Base-by-base conservation (phyloP, 2,329 filamentous ascomycete species). In the Alternaria infectoria region DNA sequence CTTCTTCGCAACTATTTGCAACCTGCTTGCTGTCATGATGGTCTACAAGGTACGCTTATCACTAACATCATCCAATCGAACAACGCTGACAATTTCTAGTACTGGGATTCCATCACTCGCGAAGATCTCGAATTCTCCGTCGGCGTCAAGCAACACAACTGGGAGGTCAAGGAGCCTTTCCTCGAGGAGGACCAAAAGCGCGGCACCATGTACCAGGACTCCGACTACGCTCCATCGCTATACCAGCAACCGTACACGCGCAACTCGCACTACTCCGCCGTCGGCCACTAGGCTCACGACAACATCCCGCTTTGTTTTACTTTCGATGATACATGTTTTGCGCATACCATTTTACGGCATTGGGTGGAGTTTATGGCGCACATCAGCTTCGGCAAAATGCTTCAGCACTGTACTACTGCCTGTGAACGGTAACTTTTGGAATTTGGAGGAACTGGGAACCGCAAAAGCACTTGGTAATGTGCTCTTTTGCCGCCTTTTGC, bases 81-180 rank as follows among this genome's bases (percentile, higher is more conserved):
- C 30, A 7, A 28, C 44, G 61, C 73, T 75, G 67, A 77, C 64
- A 21, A 10, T 17, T 54, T 61, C 66, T 61, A 96, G 93, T 99
- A 97, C 85, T 99, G 96, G 96, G 96, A 99, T 78, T 97, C 94
- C 15, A 99, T 99, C 80, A 99, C 96, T 21, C 93, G 92, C 77
- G 96, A 99, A 82, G 96, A 99, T 80, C 90, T 99, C 69, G 96
- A 99, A 79, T 99, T 99, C 82, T 97, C 93, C 3, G 96, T 99
- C 54, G 95, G 95, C 69, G 93, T 93, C 62, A 93, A 95, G 80
- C 91, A 93, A 82, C 96, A 97, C 83, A 97, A 96, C 80, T 99
- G 96, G 96, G 96, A 99, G 78, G 91, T 98, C 77, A 98, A 98
- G 84, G 95, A 98, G 67, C 86, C 78, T 6, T 68, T 93, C 11